A percentile compares a stretch with the other conserved stretches of the same genome.
These are phyloP conservation scores for Biscogniauxia mediterranea DNA, from an alignment of 2,329 filamentous ascomycete species.

Conservation along the genomic window DNA sequence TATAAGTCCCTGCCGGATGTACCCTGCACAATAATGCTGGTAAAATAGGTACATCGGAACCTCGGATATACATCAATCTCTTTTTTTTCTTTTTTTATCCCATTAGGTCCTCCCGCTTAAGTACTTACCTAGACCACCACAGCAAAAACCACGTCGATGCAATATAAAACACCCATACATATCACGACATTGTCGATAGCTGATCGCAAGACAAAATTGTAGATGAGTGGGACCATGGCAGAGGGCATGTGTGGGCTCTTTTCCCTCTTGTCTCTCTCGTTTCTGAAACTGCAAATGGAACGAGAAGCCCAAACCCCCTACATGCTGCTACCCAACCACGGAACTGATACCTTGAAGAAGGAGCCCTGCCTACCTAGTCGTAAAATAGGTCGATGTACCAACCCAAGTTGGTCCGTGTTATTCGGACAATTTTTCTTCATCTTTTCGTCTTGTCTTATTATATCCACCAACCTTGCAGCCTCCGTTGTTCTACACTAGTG, in stretches of 20 bases:
- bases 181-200: neutral
- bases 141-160: neutral
- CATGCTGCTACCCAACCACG: neutral
- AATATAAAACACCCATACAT: neutral
- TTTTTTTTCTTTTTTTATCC: too few species aligned
- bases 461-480: too few species aligned
- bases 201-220: neutral
- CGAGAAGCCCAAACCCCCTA: constrained; percentile 10
- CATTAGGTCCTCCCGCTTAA: neutral
- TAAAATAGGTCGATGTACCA: neutral
- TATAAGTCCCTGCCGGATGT: too few species aligned
- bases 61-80: too few species aligned
- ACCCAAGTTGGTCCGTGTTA: neutral
- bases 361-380: constrained; percentile 1
- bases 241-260: constrained; percentile 6
- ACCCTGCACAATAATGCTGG: too few species aligned
- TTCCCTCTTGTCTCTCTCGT: neutral
- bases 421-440: neutral
- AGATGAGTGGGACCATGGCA: neutral
- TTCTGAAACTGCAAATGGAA: constrained; percentile 26
- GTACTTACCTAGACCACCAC: neutral
- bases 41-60: too few species aligned
- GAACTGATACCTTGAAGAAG: neutral
- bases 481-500: too few species aligned
- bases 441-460: neutral